Evolutionary conservation across 2,329 filamentous ascomycete species (phyloP).

Genomic region (Rhynchosporium secalis): DNA sequence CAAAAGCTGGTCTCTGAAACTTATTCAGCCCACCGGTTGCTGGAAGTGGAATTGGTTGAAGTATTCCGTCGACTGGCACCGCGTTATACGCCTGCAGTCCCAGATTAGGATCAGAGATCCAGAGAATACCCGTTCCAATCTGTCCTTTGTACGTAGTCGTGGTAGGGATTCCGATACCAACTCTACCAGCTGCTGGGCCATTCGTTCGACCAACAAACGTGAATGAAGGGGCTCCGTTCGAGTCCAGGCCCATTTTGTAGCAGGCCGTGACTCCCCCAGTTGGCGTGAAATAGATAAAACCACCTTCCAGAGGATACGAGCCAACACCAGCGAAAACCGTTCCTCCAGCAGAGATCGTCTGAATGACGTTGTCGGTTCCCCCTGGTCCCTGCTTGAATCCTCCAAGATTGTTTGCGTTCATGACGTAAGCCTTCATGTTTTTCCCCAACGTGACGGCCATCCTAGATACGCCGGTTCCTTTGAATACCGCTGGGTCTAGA

Average conservation of each 20-base stretch:
- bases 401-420: conserved; percentile 41
- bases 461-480: conserved; percentile 46
- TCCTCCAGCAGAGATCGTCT: conserved; percentile 47
- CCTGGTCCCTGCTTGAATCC: conserved; percentile 39
- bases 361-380: conserved; percentile 45
- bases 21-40: conserved; percentile 43
- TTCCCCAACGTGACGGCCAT: conserved; percentile 54
- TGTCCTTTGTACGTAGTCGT: conserved; percentile 43
- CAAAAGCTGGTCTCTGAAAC: conserved; percentile 45
- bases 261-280: conserved; percentile 36
- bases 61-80: conserved; percentile 42
- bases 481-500: conserved; percentile 47
- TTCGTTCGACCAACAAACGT: conserved; percentile 38
- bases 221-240: conserved; percentile 40
- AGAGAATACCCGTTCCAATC: conserved; percentile 44
- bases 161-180: conserved; percentile 40
- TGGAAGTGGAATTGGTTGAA: conserved; percentile 42
- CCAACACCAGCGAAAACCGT: conserved; percentile 50
- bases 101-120: conserved; percentile 44
- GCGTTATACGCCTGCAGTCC: conserved; percentile 45
- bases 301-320: conserved; percentile 51
- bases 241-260: conserved; percentile 41
- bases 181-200: conserved; percentile 36
- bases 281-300: conserved; percentile 50
- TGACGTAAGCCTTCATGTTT: conserved; percentile 50